phyloP scores from a whole-genome alignment of 1,139 yeast species.

The Debaryomyces fabryi region DNA sequence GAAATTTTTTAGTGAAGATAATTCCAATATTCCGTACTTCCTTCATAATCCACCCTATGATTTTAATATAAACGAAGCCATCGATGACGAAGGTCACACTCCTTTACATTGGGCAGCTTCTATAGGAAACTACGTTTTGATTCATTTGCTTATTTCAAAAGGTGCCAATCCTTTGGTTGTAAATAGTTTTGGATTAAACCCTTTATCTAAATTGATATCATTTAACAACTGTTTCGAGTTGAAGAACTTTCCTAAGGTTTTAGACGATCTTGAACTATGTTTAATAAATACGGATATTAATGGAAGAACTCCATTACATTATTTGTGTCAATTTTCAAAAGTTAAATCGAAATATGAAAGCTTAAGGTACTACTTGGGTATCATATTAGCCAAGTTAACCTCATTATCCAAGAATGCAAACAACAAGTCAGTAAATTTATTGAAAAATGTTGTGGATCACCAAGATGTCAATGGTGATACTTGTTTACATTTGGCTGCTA shows the following conservation, averaged over 20 bases:
- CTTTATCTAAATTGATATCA: conserved; percentile 78
- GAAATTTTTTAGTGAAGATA: conserved; percentile 70
- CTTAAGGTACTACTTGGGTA: conserved; percentile 41
- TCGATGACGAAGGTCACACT: conserved; percentile 95
- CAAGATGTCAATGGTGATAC: conserved; percentile 73
- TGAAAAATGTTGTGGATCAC: conserved; percentile 66
- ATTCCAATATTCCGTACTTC: conserved; percentile 72
- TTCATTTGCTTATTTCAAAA: conserved; percentile 65
- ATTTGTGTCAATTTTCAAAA: conserved; percentile 63
- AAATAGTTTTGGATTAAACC: conserved; percentile 79
- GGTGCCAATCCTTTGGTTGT: conserved; percentile 80
- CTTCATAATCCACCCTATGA: conserved; percentile 75
- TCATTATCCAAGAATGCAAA: conserved; percentile 33
- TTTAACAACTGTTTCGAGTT: conserved; percentile 88
- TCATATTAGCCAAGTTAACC: conserved; percentile 41
- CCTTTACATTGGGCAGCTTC: conserved; percentile 98
- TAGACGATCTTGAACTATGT: conserved; percentile 71
- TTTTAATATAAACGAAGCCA: conserved; percentile 80
- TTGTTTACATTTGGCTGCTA: conserved; percentile 64
- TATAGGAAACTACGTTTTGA: conserved; percentile 75
- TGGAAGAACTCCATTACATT: conserved; percentile 75
- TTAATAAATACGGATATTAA: conserved; percentile 70
- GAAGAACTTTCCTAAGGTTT: conserved; percentile 69
- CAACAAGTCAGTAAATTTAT: conserved; percentile 43
- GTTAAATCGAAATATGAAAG: conserved; percentile 51